Percentiles rank a stretch among this genome's conserved stretches.
phyloP scores from a whole-genome alignment of 768 basidiomycete species.

The Auriscalpium microsporum region DNA sequence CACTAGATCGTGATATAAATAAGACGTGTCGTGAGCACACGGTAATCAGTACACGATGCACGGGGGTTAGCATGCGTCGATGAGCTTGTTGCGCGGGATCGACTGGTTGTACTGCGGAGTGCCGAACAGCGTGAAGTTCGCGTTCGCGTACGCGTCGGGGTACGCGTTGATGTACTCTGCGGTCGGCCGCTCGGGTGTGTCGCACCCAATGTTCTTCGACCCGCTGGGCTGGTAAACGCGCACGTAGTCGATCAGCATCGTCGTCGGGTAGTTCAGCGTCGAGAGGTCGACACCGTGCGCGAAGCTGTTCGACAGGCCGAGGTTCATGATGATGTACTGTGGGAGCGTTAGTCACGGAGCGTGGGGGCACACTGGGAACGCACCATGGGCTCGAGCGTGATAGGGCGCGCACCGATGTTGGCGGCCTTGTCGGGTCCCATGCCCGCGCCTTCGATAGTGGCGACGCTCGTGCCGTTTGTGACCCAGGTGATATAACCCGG shows the following conservation, averaged over 20 bases:
- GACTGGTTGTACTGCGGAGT: constrained; percentile 14
- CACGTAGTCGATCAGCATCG: constrained; percentile 80
- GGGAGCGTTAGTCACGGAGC: neutral
- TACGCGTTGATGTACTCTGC: constrained; percentile 72
- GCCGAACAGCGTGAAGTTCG: constrained; percentile 71
- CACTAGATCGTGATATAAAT: no score
- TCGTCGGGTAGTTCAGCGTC: constrained; percentile 59
- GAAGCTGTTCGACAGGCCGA: constrained; percentile 82
- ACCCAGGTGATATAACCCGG: constrained; percentile 75
- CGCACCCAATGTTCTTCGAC: constrained; percentile 74
- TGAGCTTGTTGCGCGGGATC: constrained; percentile 10
- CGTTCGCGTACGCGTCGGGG: constrained; percentile 71
- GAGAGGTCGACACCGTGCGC: constrained; percentile 56
- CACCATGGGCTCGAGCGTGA: constrained; percentile 85
- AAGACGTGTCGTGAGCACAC: no score
- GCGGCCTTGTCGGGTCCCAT: constrained; percentile 53
- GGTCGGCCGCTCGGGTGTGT: constrained; percentile 74
- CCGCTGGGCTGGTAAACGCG: constrained; percentile 80
- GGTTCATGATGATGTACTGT: constrained; percentile 81
- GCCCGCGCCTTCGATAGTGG: constrained; percentile 68
- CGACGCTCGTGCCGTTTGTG: constrained; percentile 52
- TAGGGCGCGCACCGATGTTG: constrained; percentile 55
- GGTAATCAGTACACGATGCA: no score
- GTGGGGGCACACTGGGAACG: constrained; percentile 10
- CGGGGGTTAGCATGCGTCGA: neutral